Evolutionary conservation across 2,329 filamentous ascomycete species (phyloP).

Genomic region (Aspergillus spinulosporus): DNA sequence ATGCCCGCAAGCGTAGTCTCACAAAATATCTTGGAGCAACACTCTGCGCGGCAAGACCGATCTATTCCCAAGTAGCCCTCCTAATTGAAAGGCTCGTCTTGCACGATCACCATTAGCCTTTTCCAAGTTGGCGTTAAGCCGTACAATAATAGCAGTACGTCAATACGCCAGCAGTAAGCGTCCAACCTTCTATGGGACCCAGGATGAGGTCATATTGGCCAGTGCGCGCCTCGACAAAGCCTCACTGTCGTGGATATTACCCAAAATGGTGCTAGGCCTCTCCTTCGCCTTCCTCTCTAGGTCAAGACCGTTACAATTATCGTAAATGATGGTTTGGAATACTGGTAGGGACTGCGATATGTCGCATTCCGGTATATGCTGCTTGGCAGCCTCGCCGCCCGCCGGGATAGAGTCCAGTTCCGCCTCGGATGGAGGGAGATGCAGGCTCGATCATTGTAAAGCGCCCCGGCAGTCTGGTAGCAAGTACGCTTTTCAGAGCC

Average conservation of each 20-base stretch:
- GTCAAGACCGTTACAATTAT: neutral
- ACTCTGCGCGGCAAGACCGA: no score
- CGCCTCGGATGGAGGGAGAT: no score
- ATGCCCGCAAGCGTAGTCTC: neutral
- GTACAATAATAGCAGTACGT: no score
- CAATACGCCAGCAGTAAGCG: neutral
- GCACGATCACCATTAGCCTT: no score
- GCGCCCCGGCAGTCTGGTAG: neutral
- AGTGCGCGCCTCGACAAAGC: neutral
- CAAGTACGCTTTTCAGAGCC: neutral
- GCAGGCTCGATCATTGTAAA: no score
- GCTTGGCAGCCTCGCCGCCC: neutral
- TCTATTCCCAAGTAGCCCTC: no score
- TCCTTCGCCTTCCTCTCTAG: neutral
- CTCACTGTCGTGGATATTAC: neutral
- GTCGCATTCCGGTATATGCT: no score
- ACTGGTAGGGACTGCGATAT: no score
- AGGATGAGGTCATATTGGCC: neutral
- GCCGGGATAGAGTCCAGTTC: neutral
- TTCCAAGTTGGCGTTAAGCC: no score
- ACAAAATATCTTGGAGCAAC: no score
- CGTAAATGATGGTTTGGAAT: no score
- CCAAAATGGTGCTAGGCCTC: neutral
- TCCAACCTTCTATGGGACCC: neutral
- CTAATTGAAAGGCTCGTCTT: no score